phyloP scores from a whole-genome alignment of 148 eudicot species.

The Amaranthus hypochondriacus region DNA sequence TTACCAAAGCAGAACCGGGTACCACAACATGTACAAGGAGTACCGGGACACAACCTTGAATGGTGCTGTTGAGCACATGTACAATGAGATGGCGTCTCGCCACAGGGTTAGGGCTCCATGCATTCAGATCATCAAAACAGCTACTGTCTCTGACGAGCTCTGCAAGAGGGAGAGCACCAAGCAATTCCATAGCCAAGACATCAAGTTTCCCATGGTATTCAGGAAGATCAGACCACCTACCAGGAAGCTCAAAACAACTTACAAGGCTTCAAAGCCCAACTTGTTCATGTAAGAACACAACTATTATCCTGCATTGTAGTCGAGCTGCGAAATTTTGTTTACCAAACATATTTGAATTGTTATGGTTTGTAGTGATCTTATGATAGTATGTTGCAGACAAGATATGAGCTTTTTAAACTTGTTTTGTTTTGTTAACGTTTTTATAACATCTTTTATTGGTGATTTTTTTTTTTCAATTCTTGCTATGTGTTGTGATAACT shows the following conservation, averaged over 20 bases:
- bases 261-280: conserved; percentile 77
- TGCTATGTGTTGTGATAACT: not conserved
- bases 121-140: conserved; percentile 80
- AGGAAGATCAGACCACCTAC: conserved; percentile 75
- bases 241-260: conserved; percentile 79
- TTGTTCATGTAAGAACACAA: conserved; percentile 50
- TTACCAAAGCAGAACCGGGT: conserved; percentile 74
- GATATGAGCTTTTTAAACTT: not conserved
- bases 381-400: not conserved
- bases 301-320: not conserved
- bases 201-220: conserved; percentile 76
- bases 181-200: conserved; percentile 62
- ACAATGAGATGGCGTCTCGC: conserved; percentile 85
- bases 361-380: conserved; percentile 1
- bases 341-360: conserved; percentile 13
- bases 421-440: not conserved
- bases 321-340: not conserved
- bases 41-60: conserved; percentile 74
- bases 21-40: conserved; percentile 95
- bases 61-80: conserved; percentile 77
- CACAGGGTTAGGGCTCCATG: conserved; percentile 75
- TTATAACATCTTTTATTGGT: not conserved
- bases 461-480: not conserved
- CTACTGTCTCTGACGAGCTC: conserved; percentile 63
- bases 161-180: conserved; percentile 79